Evolutionary conservation across 257 asterid genomes (phyloP).

Genomic region (Solanum lignicaule): DNA sequence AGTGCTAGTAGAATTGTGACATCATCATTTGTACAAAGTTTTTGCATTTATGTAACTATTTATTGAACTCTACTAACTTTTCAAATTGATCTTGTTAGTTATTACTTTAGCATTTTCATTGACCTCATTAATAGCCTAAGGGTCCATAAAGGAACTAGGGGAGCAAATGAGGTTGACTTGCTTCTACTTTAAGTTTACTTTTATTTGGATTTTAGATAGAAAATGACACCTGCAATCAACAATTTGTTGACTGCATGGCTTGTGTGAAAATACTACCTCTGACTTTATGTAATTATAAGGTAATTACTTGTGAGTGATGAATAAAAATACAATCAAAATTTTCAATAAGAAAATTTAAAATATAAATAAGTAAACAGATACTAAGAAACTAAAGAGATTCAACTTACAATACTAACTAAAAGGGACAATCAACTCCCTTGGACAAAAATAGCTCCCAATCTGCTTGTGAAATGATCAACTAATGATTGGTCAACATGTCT

Average conservation of each 20-base stretch:
- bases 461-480: too few relatives aligned
- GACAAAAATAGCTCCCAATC: not conserved
- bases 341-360: not conserved
- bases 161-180: not conserved
- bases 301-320: not conserved
- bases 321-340: fast-evolving
- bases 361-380: not conserved
- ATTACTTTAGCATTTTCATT: not conserved
- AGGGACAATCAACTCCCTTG: too few relatives aligned
- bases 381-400: not conserved
- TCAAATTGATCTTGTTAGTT: not conserved
- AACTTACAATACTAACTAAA: not conserved
- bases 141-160: not conserved
- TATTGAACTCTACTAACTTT: not conserved
- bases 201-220: not conserved
- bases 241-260: not conserved
- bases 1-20: not conserved
- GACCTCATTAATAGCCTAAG: not conserved
- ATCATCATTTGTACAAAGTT: not conserved
- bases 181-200: not conserved
- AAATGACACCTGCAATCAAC: not conserved
- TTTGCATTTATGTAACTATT: not conserved
- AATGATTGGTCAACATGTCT: too few relatives aligned
- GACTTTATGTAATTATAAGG: not conserved
- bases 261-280: not conserved